These are phyloP conservation scores for Candida loeiensis DNA, from an alignment of 805 yeast genomes.

Conservation along the genomic window DNA sequence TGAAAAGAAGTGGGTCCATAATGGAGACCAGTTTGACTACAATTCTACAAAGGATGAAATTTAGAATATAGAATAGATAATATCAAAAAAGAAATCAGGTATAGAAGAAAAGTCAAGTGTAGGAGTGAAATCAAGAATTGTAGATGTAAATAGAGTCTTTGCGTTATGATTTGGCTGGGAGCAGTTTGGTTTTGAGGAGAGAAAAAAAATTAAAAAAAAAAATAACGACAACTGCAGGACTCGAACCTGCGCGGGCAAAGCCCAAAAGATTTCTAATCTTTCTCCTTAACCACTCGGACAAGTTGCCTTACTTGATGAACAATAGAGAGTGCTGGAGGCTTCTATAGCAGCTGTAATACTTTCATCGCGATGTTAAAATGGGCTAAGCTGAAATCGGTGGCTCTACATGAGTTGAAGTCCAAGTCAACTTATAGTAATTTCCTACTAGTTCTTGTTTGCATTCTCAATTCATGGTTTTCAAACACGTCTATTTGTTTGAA, in stretches of 20 bases:
- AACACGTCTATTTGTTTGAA: neutral
- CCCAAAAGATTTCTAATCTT: slow-evolving; percentile 17
- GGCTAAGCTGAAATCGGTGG: too few species aligned
- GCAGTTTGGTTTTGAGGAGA: too few species aligned
- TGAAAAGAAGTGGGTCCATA: slow-evolving; percentile 27
- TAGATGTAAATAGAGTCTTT: too few species aligned
- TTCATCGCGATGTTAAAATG: too few species aligned
- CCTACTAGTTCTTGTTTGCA: neutral
- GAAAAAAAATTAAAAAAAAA: neutral
- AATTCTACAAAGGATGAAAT: neutral
- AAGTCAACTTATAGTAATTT: too few species aligned
- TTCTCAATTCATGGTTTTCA: neutral
- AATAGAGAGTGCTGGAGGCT: neutral
- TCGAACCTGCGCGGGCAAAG: slow-evolving; percentile 18
- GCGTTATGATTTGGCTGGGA: too few species aligned
- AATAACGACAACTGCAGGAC: slow-evolving; percentile 15
- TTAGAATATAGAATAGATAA: neutral
- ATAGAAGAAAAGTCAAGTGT: too few species aligned
- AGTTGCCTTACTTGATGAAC: slow-evolving; percentile 11
- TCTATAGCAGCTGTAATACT: neutral
- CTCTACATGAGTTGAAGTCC: too few species aligned
- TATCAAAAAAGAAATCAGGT: too few species aligned
- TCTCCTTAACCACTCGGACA: slow-evolving; percentile 18
- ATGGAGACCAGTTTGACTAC: slow-evolving; percentile 3
- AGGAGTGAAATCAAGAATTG: too few species aligned